Evolutionary conservation across 352 stramenopile genomes (phyloP).

Genomic region (Globisporangium uncinulatum): DNA sequence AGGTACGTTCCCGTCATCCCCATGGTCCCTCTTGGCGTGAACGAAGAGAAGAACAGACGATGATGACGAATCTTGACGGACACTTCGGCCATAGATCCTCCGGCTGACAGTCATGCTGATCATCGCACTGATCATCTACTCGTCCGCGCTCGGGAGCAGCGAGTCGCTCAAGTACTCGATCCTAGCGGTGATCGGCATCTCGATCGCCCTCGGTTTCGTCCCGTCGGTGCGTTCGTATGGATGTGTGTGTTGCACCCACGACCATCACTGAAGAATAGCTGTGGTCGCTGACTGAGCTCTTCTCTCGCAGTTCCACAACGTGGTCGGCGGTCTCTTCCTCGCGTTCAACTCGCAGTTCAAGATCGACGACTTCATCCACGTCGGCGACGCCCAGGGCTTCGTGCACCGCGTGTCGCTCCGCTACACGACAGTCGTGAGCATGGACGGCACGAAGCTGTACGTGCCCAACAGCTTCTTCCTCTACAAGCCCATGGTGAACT

Average conservation of each 20-base stretch:
- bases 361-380: constrained; percentile 84
- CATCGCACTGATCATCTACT: constrained; percentile 84
- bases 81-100: constrained; percentile 39
- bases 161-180: constrained; percentile 80
- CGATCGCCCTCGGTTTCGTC: constrained; percentile 82
- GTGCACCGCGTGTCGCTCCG: constrained; percentile 79
- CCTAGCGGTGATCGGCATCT: constrained; percentile 73
- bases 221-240: constrained; percentile 35
- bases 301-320: constrained; percentile 62
- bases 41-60: not conserved
- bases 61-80: not conserved
- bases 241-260: too few species aligned
- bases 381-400: constrained; percentile 68
- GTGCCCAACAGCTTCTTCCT: constrained; percentile 87
- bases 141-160: constrained; percentile 64
- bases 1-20: constrained; percentile 24
- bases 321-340: constrained; percentile 78
- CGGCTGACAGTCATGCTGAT: constrained; percentile 71
- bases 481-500: constrained; percentile 90
- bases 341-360: constrained; percentile 89
- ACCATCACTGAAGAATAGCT: too few species aligned
- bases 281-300: not conserved
- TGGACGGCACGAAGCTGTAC: constrained; percentile 75
- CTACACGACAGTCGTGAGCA: constrained; percentile 81
- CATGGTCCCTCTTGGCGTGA: too few species aligned